Conservation (phyloP, 192 early-diverging fungal species). For the Jimgerdemannia flammicorona region DNA sequence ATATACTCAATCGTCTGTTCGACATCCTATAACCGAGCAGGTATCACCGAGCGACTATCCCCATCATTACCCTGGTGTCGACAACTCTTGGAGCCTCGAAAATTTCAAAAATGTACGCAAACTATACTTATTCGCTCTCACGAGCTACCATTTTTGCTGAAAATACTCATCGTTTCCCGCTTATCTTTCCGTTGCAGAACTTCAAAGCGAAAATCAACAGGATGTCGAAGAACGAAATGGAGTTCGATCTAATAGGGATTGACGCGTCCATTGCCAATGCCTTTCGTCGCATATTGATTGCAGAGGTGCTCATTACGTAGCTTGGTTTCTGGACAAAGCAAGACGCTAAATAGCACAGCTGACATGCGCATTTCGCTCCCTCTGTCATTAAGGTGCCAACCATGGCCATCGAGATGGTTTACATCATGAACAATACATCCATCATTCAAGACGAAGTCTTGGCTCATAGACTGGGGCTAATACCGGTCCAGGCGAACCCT, state of each 20-base stretch:
- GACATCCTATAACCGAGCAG: conserved; percentile 31
- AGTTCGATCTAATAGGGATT: conserved; percentile 94
- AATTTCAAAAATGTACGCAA: conserved; percentile 62
- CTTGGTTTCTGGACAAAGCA: background rate
- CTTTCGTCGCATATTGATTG: conserved; percentile 87
- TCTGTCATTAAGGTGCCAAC: conserved; percentile 67
- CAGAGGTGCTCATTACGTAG: conserved; percentile 56
- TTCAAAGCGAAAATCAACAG: conserved; percentile 70
- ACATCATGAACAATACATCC: conserved; percentile 85
- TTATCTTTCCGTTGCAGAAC: conserved; percentile 38
- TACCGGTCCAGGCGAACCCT: conserved; percentile 90
- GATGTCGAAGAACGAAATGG: conserved; percentile 70
- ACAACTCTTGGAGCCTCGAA: conserved; percentile 61
- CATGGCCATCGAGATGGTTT: conserved; percentile 96
- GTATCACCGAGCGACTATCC: conserved; percentile 80
- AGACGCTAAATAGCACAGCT: background rate
- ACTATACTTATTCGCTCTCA: background rate
- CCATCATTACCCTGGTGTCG: conserved; percentile 59
- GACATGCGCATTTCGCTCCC: background rate
- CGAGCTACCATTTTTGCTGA: background rate
- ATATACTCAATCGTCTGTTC: no score
- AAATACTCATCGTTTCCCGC: background rate
- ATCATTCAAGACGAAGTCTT: conserved; percentile 93
- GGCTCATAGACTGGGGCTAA: conserved; percentile 86
- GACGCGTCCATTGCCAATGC: conserved; percentile 95